phyloP scores from a whole-genome alignment of 2,329 filamentous ascomycete genomes.

The Trichoderma endophyticum region DNA sequence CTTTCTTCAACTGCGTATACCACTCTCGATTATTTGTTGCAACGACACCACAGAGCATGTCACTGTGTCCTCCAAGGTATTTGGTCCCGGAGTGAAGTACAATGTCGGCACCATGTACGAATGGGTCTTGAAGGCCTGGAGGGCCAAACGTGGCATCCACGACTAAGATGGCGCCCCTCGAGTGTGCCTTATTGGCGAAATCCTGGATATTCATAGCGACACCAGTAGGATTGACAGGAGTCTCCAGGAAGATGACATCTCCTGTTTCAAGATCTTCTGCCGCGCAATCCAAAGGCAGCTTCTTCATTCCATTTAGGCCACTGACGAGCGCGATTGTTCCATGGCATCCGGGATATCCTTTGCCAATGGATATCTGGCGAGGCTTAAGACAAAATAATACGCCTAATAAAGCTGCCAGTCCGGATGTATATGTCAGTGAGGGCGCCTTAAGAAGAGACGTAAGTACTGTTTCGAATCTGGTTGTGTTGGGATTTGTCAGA shows the following conservation, averaged over 20 bases:
- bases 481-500: slow-evolving; percentile 71
- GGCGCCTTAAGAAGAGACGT: slow-evolving; percentile 68
- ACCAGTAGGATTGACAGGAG: slow-evolving; percentile 87
- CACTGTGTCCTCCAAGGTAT: slow-evolving; percentile 93
- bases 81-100: slow-evolving; percentile 96
- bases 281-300: slow-evolving; percentile 68
- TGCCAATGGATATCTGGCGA: slow-evolving; percentile 74
- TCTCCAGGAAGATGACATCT: slow-evolving; percentile 88
- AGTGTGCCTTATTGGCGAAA: slow-evolving; percentile 71
- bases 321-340: slow-evolving; percentile 72
- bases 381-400: slow-evolving; percentile 80
- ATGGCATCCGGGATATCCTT: slow-evolving; percentile 91
- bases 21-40: slow-evolving; percentile 54
- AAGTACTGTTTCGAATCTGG: slow-evolving; percentile 81
- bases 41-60: slow-evolving; percentile 88
- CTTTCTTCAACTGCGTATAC: slow-evolving; percentile 60
- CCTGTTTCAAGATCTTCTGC: slow-evolving; percentile 65
- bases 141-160: slow-evolving; percentile 93
- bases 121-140: slow-evolving; percentile 83
- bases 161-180: slow-evolving; percentile 68
- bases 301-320: slow-evolving; percentile 71
- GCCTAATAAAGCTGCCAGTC: slow-evolving; percentile 84
- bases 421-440: slow-evolving; percentile 75
- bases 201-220: slow-evolving; percentile 68
- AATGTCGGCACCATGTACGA: slow-evolving; percentile 74